phyloP scores from a whole-genome alignment of 495 filamentous ascomycete genomes.

The Pyrenopolyporus hunteri region DNA sequence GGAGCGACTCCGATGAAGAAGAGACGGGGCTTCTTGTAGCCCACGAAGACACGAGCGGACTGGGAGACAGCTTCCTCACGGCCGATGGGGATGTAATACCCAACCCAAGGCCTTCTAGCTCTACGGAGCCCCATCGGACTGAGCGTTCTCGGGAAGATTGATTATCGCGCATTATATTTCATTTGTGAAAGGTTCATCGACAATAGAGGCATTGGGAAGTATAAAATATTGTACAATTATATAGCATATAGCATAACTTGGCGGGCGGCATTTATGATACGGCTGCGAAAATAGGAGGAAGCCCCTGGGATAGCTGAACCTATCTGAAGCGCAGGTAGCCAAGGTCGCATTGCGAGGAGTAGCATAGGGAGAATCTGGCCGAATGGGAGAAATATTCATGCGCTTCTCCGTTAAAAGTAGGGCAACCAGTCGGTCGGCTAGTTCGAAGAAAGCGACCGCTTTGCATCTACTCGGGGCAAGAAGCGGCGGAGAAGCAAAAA shows the following conservation, averaged over 20 bases:
- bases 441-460: not conserved
- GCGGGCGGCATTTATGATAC: not conserved
- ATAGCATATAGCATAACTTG: slow-evolving; percentile 21
- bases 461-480: not conserved
- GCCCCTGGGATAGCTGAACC: slow-evolving; percentile 2
- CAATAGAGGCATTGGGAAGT: slow-evolving; percentile 20
- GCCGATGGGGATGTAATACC: slow-evolving; percentile 44
- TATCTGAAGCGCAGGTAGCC: not conserved
- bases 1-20: slow-evolving; percentile 41
- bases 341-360: slow-evolving; percentile 1
- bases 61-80: slow-evolving; percentile 40
- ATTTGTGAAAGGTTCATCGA: slow-evolving; percentile 20
- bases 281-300: slow-evolving; percentile 7
- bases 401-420: too few species aligned
- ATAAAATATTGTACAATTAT: slow-evolving; percentile 31
- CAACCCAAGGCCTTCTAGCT: slow-evolving; percentile 32
- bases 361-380: too few species aligned
- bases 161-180: slow-evolving; percentile 13
- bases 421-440: not conserved
- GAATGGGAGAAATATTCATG: too few species aligned
- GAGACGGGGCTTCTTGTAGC: slow-evolving; percentile 38
- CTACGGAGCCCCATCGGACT: slow-evolving; percentile 34
- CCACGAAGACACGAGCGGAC: slow-evolving; percentile 43
- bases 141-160: slow-evolving; percentile 37
- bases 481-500: not conserved